Percentiles rank a stretch among this genome's conserved stretches.
These are phyloP conservation scores for Linnemannia schmuckeri DNA, from an alignment of 192 early-diverging fungal species.

Conservation along the genomic window DNA sequence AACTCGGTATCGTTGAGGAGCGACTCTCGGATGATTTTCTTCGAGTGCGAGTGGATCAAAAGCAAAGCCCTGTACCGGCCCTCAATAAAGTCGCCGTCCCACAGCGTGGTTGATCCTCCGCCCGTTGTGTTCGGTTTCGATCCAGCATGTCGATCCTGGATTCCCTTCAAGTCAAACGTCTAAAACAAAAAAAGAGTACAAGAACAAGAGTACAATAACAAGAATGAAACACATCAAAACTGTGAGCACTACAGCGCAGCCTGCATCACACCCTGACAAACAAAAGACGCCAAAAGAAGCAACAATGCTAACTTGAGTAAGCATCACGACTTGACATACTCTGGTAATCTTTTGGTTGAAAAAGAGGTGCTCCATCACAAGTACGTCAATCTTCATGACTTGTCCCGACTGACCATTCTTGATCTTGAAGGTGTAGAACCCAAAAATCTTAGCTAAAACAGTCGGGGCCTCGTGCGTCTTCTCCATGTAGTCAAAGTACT, in stretches of 20 bases:
- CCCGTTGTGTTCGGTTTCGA: slow-evolving; percentile 51
- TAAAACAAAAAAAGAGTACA: slow-evolving; percentile 30
- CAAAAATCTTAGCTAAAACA: slow-evolving; percentile 89
- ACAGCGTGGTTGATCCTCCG: slow-evolving; percentile 61
- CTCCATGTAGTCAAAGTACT: slow-evolving; percentile 90
- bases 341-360: slow-evolving; percentile 76
- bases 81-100: slow-evolving; percentile 83
- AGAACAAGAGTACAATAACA: neutral
- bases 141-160: slow-evolving; percentile 72
- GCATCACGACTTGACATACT: slow-evolving; percentile 70
- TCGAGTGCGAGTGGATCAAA: slow-evolving; percentile 89
- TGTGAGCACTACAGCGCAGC: slow-evolving; percentile 14
- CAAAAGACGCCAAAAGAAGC: neutral
- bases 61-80: slow-evolving; percentile 70
- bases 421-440: slow-evolving; percentile 89
- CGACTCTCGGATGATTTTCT: slow-evolving; percentile 81
- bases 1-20: slow-evolving; percentile 95
- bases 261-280: neutral
- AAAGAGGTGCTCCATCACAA: slow-evolving; percentile 97
- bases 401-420: slow-evolving; percentile 80
- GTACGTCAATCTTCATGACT: slow-evolving; percentile 82
- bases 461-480: slow-evolving; percentile 75
- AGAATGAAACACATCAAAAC: neutral
- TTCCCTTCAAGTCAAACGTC: slow-evolving; percentile 86
- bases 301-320: neutral